These are phyloP conservation scores for Microstroma glucosiphilum DNA, from an alignment of 1,284 basidiomycete species.

Conservation along the genomic window DNA sequence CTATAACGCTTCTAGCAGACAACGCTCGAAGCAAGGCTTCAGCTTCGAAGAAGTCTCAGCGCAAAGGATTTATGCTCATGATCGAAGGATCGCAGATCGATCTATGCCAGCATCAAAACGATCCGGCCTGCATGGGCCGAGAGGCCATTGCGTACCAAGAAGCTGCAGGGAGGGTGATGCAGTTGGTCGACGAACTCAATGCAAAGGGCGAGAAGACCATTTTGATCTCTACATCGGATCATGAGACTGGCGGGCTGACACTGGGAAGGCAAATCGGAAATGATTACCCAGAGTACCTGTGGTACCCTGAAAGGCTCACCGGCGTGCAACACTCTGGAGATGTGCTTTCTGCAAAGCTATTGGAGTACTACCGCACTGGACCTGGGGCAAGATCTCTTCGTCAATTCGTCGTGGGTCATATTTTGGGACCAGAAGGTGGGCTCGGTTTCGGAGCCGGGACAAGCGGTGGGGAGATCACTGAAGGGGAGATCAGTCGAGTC, in stretches of 20 bases:
- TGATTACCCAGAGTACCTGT: constrained; percentile 33
- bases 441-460: constrained; percentile 12
- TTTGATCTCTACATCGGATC: constrained; percentile 51
- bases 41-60: constrained; percentile 8
- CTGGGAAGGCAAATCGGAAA: constrained; percentile 48
- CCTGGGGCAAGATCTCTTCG: constrained; percentile 17
- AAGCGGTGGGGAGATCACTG: constrained; percentile 23
- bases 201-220: constrained; percentile 41
- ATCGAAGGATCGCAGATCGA: constrained; percentile 48
- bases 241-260: constrained; percentile 53
- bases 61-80: constrained; percentile 41
- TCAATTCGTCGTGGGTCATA: constrained; percentile 22
- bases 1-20: constrained; percentile 22
- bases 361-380: constrained; percentile 22
- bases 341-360: constrained; percentile 33
- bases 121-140: constrained; percentile 36
- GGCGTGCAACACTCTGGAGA: constrained; percentile 49
- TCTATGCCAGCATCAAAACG: constrained; percentile 42
- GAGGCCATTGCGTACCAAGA: constrained; percentile 52
- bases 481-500: constrained; percentile 41
- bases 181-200: constrained; percentile 44
- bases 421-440: constrained; percentile 22
- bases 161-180: constrained; percentile 44
- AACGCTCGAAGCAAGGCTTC: constrained; percentile 11
- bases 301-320: constrained; percentile 50